phyloP scores from a whole-genome alignment of 306 rosid species.

The Sechiopsis laciniata region DNA sequence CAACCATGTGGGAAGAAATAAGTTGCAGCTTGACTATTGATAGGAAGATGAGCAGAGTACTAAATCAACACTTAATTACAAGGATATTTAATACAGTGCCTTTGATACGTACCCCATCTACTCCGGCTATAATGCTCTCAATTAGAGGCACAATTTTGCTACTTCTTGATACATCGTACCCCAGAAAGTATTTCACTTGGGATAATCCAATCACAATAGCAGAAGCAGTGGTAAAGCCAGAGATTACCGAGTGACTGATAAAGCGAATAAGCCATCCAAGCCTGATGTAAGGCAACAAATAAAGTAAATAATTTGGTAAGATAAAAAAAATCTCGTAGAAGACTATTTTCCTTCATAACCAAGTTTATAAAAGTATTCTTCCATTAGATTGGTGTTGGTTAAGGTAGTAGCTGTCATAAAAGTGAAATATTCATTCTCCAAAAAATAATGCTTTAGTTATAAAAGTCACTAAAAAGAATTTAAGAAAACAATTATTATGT shows the following conservation, averaged over 20 bases:
- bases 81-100: neutral
- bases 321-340: no score
- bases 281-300: constrained; percentile 44
- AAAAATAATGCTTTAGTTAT: no score
- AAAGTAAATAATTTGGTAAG: neutral
- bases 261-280: constrained; percentile 98
- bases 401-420: no score
- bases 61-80: neutral
- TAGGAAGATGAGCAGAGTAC: neutral
- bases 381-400: no score
- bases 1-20: neutral
- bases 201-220: constrained; percentile 94
- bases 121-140: constrained; percentile 79
- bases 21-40: neutral
- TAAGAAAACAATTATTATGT: no score
- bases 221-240: constrained; percentile 94
- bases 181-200: constrained; percentile 86
- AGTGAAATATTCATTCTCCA: no score
- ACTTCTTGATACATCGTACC: constrained; percentile 59
- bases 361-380: no score
- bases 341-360: no score
- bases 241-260: constrained; percentile 94
- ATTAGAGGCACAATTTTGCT: constrained; percentile 83
- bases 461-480: no score
- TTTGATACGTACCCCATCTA: constrained; percentile 63